phyloP scores from a whole-genome alignment of 305 asterid genomes.

The Fraxinus baroniana region DNA sequence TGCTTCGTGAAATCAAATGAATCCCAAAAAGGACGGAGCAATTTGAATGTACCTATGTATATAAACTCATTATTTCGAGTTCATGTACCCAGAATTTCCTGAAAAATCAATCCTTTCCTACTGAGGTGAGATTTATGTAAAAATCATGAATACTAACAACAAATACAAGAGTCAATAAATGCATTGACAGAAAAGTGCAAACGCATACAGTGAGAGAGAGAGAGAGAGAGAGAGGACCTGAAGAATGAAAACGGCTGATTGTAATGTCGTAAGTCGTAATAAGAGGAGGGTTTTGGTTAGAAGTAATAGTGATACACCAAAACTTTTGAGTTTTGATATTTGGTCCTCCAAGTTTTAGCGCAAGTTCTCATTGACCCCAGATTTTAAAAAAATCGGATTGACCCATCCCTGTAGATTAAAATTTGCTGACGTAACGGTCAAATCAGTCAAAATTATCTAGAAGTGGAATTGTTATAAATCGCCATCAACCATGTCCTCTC shows the following conservation, averaged over 20 bases:
- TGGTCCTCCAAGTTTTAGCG: background rate
- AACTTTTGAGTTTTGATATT: background rate
- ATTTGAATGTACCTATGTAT: background rate
- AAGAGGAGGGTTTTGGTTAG: slow-evolving; percentile 32
- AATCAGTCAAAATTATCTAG: too few species aligned
- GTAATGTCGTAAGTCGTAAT: slow-evolving; percentile 18
- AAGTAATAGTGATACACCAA: background rate
- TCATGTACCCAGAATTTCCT: background rate
- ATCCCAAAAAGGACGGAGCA: background rate
- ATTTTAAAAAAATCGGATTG: background rate
- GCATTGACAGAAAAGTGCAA: background rate
- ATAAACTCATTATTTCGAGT: slow-evolving; percentile 18
- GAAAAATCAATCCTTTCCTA: background rate
- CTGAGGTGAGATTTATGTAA: background rate
- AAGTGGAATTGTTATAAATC: too few species aligned
- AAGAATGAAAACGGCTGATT: slow-evolving; percentile 25
- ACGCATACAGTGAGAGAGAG: slow-evolving; percentile 17
- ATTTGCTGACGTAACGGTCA: too few species aligned
- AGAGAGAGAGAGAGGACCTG: slow-evolving; percentile 18
- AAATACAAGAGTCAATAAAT: background rate
- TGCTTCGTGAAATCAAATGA: background rate
- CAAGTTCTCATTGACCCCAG: background rate
- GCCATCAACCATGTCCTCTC: too few species aligned
- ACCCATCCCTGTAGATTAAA: background rate
- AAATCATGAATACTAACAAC: background rate